Base-by-base conservation (phyloP, 2,329 filamentous ascomycete species). In the Plectosphaerella sp. region DNA sequence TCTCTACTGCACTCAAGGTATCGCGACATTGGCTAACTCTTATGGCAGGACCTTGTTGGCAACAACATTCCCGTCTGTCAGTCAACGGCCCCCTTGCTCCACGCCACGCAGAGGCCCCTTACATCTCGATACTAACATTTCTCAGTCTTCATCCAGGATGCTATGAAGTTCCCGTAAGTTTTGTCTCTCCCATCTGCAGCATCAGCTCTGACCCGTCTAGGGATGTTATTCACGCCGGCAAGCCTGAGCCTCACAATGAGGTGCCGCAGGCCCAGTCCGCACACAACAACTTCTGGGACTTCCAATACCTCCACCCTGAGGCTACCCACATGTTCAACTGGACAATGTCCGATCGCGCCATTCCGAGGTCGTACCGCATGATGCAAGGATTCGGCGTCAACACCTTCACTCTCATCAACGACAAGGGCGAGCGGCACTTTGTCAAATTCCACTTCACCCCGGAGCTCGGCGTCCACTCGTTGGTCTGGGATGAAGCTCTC, bases 331-430 rank as follows among this genome's bases (percentile, higher is more conserved):
- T 90, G 86, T 87, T 82, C 59, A 83, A 89, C 76, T 92, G 88
- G 88, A 73, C 83, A 28, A 89, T 91, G 84, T 87, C 82, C 9
- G 89, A 91, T 64, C 79, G 87, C 25, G 76, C 77, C 0, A 90
- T 90, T 52, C 88, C 88, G 1, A 80, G 87, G 3, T 89, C 86
- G 0, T 91, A 78, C 69, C 83, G 89, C 22, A 91, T 91, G 87
- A 91, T 93, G 86, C 87, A 93, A 59, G 89, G 89, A 0, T 93
- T 92, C 52, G 88, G 89, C 50, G 89, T 93, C 59, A 91, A 93
- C 68, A 92, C 89, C 0, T 93, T 77, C 61, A 87, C 81, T 0
- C 75, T 91, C 2, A 74, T 76, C 55, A 91, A 91, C 54, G 79
- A 76, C 22, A 77, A 87, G 57, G 87, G 87, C 20, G 80, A 88